phyloP scores from a whole-genome alignment of 257 asterid genomes.

The Forsythia viridissima region DNA sequence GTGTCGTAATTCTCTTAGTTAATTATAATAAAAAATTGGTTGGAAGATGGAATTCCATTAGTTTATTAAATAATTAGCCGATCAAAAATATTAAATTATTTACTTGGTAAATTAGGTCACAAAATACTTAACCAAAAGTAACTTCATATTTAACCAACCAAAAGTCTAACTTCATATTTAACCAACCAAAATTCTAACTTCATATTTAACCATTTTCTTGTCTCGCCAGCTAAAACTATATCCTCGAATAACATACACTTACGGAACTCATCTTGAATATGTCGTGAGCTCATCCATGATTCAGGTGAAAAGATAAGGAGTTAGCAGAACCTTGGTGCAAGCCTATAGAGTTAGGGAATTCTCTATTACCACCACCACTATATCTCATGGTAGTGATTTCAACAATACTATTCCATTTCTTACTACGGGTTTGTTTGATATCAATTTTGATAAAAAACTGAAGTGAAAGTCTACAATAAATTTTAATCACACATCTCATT shows the following conservation, averaged over 20 bases:
- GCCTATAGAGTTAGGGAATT: background rate
- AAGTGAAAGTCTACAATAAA: too few relatives aligned
- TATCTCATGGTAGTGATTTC: background rate
- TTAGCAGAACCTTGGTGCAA: background rate
- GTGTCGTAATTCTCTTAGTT: background rate
- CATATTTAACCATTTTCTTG: background rate
- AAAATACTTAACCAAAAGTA: background rate
- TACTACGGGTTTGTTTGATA: background rate
- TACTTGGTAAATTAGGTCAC: background rate
- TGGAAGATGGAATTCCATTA: background rate
- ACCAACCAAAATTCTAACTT: background rate
- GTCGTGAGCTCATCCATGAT: background rate
- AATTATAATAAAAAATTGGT: background rate
- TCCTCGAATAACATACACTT: background rate
- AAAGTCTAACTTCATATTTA: background rate
- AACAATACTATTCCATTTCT: background rate
- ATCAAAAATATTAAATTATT: too few relatives aligned
- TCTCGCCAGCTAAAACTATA: background rate
- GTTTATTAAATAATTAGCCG: background rate
- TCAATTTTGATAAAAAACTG: too few relatives aligned
- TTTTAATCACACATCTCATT: too few relatives aligned
- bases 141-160: background rate
- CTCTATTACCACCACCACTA: background rate
- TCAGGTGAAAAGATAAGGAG: background rate
- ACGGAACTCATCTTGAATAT: background rate